Evolutionary conservation across 2,329 filamentous ascomycete species (phyloP), one percentile per base, ranked within the genome.

Genomic region (Helicocarpus griseus): DNA sequence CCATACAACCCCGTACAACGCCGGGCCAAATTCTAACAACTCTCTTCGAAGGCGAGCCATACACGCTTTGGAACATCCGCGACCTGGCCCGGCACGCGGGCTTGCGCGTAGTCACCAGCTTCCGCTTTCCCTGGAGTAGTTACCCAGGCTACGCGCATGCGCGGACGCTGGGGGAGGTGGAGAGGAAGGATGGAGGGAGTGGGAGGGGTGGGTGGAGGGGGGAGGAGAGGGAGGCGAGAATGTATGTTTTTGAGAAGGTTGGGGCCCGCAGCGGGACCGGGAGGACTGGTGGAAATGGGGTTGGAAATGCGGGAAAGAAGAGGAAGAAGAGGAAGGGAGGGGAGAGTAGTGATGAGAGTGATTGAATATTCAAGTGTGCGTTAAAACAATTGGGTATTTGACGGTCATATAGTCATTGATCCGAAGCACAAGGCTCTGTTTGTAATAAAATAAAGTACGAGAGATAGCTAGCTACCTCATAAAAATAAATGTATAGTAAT

Each of bases 51-150:
- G 87, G 86, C 53, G 86, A 94, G 67, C 93, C 93, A 0, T 98
- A 98, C 67, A 91, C 89, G 2, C 77, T 96, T 1, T 98, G 93
- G 93, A 96, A 97, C 71, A 78, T 97, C 24, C 80, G 84, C 33
- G 91, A 96, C 71, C 75, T 98, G 26, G 93, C 81, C 1, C 78
- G 91, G 5, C 88, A 95, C 62, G 67, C 67, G 39, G 70, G 72
- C n/a, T 51, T 75, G 56, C 61, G 64, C 54, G 69, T 75, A 51
- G 67, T 72, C 13, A 72, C 71, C 38, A 74, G 70, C 59, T 75
- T 75, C 55, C 67, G 58, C 36, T 75, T 76, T 53, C 72, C 73
- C 5, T 73, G 73, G 71, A 55, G 61, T 49, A 71, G 70, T 33
- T 75, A 76, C 60, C 64, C 69, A 31, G 68, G 71, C 3, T 75